Base-by-base conservation (phyloP, 2,329 filamentous ascomycete species). In the Cordyceps javanica region DNA sequence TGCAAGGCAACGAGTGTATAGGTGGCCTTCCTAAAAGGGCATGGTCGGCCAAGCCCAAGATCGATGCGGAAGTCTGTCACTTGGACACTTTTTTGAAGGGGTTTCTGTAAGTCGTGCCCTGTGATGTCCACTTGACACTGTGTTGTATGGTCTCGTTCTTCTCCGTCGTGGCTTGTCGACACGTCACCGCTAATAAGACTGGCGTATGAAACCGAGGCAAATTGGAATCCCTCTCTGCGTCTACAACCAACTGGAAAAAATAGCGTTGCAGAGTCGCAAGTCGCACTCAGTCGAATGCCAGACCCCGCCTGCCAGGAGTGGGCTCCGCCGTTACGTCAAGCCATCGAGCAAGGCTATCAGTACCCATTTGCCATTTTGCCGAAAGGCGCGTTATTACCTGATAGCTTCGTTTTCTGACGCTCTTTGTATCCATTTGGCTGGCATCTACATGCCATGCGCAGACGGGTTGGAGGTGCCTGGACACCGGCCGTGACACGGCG, bases 401-500 rank as follows among this genome's bases (percentile, higher is more conserved):
- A 55, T 46, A 55, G 52, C 41, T 55, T 55, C 41, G 23, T 44
- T 26, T 30, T 14, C 19, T 44, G 38, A 42, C 44, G 39, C 51
- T 21, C 4, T 4, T 8, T 25, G 26, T 32, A n/a, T 30, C 19
- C 51, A 14, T 34, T 44, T 44, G 38, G 44, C 25, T 44, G 26
- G 38, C n/a, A 32, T 8, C n/a, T 32, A n/a, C 38, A n/a, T 32
- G n/a, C 26, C 48, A 28, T 36, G 28, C 9, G 10, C 28, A 11
- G 14, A n/a, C 28, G n/a, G n/a, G n/a, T n/a, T n/a, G n/a, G n/a
- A n/a, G n/a, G 23, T 21, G n/a, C 42, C 28, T 44, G 32, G 39
- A 30, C 52, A 38, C 42, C 57, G 55, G 55, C 44, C 52, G 41
- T 49, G 58, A 46, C 59, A 62, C 64, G 63, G 65, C 64, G 62